phyloP scores from a whole-genome alignment of 768 basidiomycete genomes.

The Obba rivulosa region DNA sequence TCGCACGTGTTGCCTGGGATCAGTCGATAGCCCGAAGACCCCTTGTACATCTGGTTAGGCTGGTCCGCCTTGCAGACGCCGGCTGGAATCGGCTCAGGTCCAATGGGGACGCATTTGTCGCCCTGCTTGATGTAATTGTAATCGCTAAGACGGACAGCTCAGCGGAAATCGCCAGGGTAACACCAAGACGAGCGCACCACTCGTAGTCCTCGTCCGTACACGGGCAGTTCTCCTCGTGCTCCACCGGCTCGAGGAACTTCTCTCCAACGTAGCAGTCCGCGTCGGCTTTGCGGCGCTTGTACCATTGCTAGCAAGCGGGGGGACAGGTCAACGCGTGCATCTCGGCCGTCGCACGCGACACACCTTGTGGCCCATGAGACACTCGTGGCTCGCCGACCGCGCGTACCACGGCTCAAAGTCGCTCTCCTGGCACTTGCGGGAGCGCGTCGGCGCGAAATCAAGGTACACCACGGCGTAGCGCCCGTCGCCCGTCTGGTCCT shows the following conservation, averaged over 20 bases:
- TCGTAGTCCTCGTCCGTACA: conserved; percentile 91
- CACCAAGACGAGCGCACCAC: conserved; percentile 47
- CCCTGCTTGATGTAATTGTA: conserved; percentile 82
- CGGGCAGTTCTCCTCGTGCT: conserved; percentile 74
- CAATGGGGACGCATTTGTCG: conserved; percentile 73
- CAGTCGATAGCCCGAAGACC: conserved; percentile 88
- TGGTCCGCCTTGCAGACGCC: conserved; percentile 54
- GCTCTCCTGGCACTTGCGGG: conserved; percentile 56
- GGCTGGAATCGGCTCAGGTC: conserved; percentile 82
- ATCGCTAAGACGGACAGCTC: conserved; percentile 48
- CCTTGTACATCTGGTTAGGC: conserved; percentile 61
- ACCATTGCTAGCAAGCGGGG: conserved; percentile 78
- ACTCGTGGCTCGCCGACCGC: conserved; percentile 57
- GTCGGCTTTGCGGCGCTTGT: conserved; percentile 73
- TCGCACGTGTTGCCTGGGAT: conserved; percentile 92
- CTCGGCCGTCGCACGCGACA: neutral
- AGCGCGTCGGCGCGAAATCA: conserved; percentile 71
- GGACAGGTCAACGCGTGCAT: neutral
- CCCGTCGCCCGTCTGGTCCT: conserved; percentile 50
- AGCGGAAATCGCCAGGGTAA: conserved; percentile 1
- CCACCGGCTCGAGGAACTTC: conserved; percentile 84
- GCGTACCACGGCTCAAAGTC: conserved; percentile 94
- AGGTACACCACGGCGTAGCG: conserved; percentile 71
- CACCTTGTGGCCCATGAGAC: conserved; percentile 91
- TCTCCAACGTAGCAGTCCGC: conserved; percentile 88